phyloP scores from a whole-genome alignment of 257 asterid species.

The Nicotiana otophora region DNA sequence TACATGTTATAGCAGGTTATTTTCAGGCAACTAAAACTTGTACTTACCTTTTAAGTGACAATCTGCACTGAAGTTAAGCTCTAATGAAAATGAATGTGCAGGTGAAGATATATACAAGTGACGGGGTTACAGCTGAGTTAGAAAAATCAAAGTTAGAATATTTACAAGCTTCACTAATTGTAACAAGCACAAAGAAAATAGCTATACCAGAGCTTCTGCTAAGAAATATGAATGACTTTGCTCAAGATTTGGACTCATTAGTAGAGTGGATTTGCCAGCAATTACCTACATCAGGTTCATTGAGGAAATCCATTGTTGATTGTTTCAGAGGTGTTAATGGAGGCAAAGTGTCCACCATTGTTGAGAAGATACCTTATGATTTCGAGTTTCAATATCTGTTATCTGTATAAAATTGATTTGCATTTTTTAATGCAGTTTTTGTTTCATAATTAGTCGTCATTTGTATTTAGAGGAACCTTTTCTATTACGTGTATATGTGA shows the following conservation, averaged over 20 bases:
- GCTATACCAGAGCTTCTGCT: constrained; percentile 76
- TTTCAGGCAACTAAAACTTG: too few species aligned
- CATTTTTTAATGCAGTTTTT: too few species aligned
- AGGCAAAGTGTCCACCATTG: constrained; percentile 37
- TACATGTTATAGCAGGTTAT: too few species aligned
- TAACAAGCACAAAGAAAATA: constrained; percentile 42
- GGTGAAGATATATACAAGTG: constrained; percentile 83
- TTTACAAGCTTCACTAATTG: constrained; percentile 74
- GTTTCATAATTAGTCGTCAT: background rate
- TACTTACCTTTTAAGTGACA: too few species aligned
- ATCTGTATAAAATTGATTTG: background rate
- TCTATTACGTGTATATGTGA: background rate
- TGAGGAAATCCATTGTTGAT: constrained; percentile 71
- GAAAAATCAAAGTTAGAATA: constrained; percentile 74
- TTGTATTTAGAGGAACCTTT: background rate
- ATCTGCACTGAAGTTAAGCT: too few species aligned
- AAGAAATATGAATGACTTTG: constrained; percentile 57
- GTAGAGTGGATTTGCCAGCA: constrained; percentile 78
- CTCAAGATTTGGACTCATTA: constrained; percentile 43
- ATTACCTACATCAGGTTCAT: constrained; percentile 65
- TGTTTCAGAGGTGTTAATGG: constrained; percentile 44
- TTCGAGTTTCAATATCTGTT: constrained; percentile 80
- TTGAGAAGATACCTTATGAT: constrained; percentile 74
- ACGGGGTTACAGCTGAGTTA: constrained; percentile 59
- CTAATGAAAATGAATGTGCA: background rate